Evolutionary conservation across 108 stramenopile genomes (phyloP), one percentile per base, ranked within the genome.

Genomic region (Pseudonitzschia pungens): DNA sequence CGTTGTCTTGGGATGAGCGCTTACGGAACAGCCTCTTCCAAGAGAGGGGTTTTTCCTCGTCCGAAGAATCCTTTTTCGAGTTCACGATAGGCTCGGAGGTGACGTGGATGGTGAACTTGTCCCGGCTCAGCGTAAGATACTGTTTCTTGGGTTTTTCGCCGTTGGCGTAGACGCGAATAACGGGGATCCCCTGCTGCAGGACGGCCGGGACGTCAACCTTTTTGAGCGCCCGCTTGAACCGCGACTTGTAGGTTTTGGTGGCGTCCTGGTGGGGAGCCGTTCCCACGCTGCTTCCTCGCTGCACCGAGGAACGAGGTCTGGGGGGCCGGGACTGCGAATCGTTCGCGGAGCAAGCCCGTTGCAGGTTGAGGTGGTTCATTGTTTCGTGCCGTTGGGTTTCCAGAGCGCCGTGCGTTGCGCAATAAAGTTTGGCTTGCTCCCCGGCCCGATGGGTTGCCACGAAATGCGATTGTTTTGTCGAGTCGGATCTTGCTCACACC

Each of bases 51-150:
- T 71, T 36, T 15, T 58, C 18, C 24, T 33, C 21, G 31, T 48
- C 45, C 7, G 14, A 18, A 1, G 10, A 48, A 18, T 12, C 18
- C 45, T 48, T 48, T 18, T 48, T 48, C 45, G 45, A 12, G 3
- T 48, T 11, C 45, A 48, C 45, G 9, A 62, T 68, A 36, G 54
- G 68, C 58, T 33, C 18, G 28, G 56, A 54, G 14, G 56, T 73
- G 53, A 93, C 41, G n/a, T 83, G 84, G 15, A 94, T 48, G 15
- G 89, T 90, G 78, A 94, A 94, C 45, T 83, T 85, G 69, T 94
- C 90, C 20, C 64, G 22, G 18, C 84, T 85, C 26, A 94, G 58
- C 0, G 81, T 79, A 5, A 87, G 36, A 45, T 81, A 80, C 12
- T 74, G 74, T 24, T 81, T 63, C 71, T 86, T 77, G 29, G 87